Evolutionary conservation across 169 alveolate species (phyloP).

Genomic region (Plasmodium coatneyi): DNA sequence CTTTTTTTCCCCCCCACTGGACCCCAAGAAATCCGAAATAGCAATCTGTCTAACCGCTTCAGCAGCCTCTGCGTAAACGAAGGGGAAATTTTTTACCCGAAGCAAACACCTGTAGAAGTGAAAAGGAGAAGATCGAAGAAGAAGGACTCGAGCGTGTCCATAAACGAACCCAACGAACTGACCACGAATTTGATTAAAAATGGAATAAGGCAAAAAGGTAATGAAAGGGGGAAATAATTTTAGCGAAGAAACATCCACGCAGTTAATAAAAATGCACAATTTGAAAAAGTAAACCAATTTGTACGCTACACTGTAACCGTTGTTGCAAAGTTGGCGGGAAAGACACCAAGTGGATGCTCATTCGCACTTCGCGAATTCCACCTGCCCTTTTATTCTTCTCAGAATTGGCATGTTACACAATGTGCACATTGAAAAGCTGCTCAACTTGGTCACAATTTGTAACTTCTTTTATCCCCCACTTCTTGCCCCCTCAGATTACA

Average conservation of each 20-base stretch:
- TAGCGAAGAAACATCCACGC: not conserved
- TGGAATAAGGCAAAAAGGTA: constrained; percentile 44
- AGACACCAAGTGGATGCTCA: not conserved
- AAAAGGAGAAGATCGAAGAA: constrained; percentile 3
- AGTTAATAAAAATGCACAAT: not conserved
- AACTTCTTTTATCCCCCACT: not conserved
- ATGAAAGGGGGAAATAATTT: not conserved
- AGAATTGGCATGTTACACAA: not conserved
- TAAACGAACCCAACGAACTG: not conserved
- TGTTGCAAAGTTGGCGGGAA: not conserved
- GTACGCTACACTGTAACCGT: not conserved
- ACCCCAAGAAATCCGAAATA: constrained; percentile 36
- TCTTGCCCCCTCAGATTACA: constrained; percentile 28
- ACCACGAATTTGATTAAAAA: constrained; percentile 37
- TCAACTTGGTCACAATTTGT: not conserved
- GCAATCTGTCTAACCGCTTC: constrained; percentile 22
- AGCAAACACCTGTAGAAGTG: not conserved
- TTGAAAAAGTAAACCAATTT: not conserved
- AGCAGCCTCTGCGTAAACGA: constrained; percentile 17
- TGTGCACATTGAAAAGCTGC: not conserved
- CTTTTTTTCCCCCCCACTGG: not conserved
- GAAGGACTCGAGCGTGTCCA: not conserved
- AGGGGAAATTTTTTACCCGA: not conserved
- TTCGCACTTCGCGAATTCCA: not conserved
- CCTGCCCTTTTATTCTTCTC: not conserved